phyloP scores from a whole-genome alignment of 2,329 filamentous ascomycete species.

The Clonostachys solani region DNA sequence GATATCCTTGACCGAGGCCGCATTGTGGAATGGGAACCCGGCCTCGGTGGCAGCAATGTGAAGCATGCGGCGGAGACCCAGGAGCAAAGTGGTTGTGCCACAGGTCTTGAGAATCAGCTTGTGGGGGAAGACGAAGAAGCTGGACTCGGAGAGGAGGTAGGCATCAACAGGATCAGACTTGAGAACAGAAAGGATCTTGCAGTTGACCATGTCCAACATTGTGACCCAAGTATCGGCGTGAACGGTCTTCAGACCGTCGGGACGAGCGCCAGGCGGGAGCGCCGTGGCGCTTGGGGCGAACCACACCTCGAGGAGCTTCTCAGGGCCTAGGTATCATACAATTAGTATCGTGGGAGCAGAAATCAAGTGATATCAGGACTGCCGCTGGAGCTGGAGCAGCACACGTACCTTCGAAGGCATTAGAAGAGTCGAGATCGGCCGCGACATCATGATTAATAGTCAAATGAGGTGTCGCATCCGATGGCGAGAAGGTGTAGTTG shows the following conservation, averaged over 20 bases:
- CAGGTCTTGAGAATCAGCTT: slow-evolving; percentile 99
- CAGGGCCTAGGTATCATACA: slow-evolving; percentile 57
- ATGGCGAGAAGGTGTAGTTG: slow-evolving; percentile 79
- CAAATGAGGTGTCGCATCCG: slow-evolving; percentile 79
- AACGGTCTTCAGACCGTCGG: slow-evolving; percentile 82
- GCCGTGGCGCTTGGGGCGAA: slow-evolving; percentile 77
- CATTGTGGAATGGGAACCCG: slow-evolving; percentile 81
- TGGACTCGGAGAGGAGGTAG: slow-evolving; percentile 95
- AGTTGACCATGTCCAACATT: slow-evolving; percentile 98
- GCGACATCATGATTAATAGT: slow-evolving; percentile 97
- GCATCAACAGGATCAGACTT: slow-evolving; percentile 93
- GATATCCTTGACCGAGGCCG: slow-evolving; percentile 60
- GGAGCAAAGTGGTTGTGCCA: slow-evolving; percentile 89
- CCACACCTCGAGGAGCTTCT: slow-evolving; percentile 98
- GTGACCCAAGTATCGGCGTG: slow-evolving; percentile 83
- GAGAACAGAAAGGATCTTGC: slow-evolving; percentile 93
- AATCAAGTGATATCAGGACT: not conserved
- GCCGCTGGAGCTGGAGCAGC: too few species aligned
- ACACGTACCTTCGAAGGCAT: slow-evolving; percentile 82
- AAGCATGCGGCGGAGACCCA: slow-evolving; percentile 83
- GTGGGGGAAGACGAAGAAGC: slow-evolving; percentile 99
- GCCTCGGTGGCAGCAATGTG: slow-evolving; percentile 86
- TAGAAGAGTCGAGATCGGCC: slow-evolving; percentile 87
- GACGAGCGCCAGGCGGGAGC: slow-evolving; percentile 65
- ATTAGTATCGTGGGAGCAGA: not conserved